Conservation (phyloP, 2,329 filamentous ascomycete genomes). For the Gnomoniopsis smithogilvyi region DNA sequence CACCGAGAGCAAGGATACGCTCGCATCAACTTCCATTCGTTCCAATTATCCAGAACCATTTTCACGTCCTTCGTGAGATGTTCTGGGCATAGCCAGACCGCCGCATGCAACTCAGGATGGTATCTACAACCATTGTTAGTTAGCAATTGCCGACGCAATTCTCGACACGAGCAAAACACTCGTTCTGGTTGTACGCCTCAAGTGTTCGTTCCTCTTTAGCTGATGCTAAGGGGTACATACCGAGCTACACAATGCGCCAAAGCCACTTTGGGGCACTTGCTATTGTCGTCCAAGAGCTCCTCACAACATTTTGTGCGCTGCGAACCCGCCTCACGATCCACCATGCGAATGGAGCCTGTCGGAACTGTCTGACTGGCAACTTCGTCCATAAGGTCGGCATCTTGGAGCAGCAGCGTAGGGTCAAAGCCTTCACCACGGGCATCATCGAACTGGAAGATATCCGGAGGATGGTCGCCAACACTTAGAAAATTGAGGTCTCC, state of each 20-base stretch:
- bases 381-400: neutral
- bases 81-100: neutral
- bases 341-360: neutral
- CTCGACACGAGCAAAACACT: too few relatives aligned
- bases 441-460: neutral
- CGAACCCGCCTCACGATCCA: neutral
- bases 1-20: neutral
- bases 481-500: neutral
- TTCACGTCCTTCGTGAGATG: neutral
- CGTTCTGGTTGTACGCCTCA: too few relatives aligned
- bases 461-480: neutral
- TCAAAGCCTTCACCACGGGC: neutral
- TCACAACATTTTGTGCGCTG: neutral
- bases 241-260: neutral
- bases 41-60: neutral
- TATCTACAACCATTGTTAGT: too few relatives aligned
- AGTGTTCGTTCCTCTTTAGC: neutral
- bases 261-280: neutral
- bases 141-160: too few relatives aligned
- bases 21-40: neutral
- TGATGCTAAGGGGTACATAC: neutral
- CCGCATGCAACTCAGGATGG: too few relatives aligned
- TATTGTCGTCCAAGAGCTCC: neutral
- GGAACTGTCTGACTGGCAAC: neutral
- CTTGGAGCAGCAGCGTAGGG: neutral